Percentiles rank a stretch among this genome's conserved stretches.
Conservation (phyloP, 441 rosid species). For the Pelargonium fulgidum region DNA sequence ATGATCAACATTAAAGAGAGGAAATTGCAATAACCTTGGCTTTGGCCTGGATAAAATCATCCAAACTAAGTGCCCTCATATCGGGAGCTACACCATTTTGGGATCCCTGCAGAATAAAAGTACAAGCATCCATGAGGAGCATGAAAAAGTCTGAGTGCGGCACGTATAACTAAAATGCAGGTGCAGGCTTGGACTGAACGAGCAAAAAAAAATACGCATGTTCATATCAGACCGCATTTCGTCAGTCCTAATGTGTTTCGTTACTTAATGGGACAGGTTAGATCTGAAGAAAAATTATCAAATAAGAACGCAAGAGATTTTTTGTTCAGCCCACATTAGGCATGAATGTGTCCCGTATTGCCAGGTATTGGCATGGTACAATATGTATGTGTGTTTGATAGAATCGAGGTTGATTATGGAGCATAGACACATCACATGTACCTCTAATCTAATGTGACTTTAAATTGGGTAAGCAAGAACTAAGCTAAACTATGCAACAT, state of each 20-base stretch:
- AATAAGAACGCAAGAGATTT: too few species aligned
- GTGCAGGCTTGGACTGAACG: background rate
- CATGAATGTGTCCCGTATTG: too few species aligned
- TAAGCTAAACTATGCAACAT: background rate
- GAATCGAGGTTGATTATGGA: too few species aligned
- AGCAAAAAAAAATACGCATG: background rate
- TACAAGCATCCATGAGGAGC: background rate
- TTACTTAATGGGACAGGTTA: too few species aligned
- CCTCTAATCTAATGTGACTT: too few species aligned
- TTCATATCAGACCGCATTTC: too few species aligned
- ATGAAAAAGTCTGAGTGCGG: background rate
- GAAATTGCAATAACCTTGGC: slow-evolving; percentile 48
- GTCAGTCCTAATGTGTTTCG: too few species aligned
- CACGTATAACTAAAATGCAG: too few species aligned
- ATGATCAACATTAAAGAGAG: background rate
- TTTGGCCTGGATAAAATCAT: slow-evolving; percentile 71
- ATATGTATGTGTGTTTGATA: too few species aligned
- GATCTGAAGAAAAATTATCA: too few species aligned
- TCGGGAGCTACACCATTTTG: slow-evolving; percentile 28
- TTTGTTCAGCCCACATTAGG: too few species aligned
- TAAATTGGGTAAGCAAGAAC: background rate
- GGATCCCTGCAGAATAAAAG: slow-evolving; percentile 31
- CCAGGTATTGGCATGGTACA: too few species aligned
- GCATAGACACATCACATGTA: background rate
- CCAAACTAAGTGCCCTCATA: slow-evolving; percentile 56